These are phyloP conservation scores for Arabidopsis hybrid DNA, from an alignment of 441 rosid genomes.

Conservation along the genomic window DNA sequence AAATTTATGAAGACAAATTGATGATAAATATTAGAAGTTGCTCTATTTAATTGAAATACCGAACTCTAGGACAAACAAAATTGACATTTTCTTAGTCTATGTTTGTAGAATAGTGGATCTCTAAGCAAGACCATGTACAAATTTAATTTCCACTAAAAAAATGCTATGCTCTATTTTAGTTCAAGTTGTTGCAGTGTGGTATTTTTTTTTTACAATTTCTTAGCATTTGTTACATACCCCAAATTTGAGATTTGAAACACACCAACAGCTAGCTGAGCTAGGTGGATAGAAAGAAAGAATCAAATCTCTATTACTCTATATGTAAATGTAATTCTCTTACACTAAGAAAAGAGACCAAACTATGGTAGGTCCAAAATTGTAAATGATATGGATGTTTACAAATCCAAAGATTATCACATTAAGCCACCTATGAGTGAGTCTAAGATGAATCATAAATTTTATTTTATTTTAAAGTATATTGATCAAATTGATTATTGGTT, in stretches of 20 bases:
- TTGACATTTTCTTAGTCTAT: not conserved
- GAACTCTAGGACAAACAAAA: conserved; percentile 12
- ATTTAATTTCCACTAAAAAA: not conserved
- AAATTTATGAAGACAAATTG: conserved; percentile 2
- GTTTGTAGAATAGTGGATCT: not conserved
- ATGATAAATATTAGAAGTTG: conserved; percentile 23
- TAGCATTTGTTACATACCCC: not conserved
- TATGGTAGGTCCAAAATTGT: conserved; percentile 8
- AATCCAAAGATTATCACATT: conserved; percentile 27
- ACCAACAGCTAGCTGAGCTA: conserved; percentile 7
- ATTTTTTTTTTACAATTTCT: not conserved
- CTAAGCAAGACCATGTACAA: not conserved
- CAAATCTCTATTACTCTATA: conserved; percentile 24
- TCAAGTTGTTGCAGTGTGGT: conserved; percentile 8
- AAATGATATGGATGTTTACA: conserved; percentile 18
- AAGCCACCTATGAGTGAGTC: conserved; percentile 31
- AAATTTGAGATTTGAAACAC: conserved; percentile 14
- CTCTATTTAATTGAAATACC: conserved; percentile 20
- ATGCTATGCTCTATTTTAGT: not conserved
- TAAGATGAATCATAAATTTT: conserved; percentile 20
- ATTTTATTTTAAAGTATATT: not conserved
- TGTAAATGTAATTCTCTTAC: not conserved
- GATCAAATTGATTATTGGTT: conserved; percentile 27
- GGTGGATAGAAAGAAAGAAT: not conserved
- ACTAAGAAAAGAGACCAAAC: conserved; percentile 8